Base-by-base conservation (phyloP, 2,329 filamentous ascomycete species). In the Sporothrix inflata region DNA sequence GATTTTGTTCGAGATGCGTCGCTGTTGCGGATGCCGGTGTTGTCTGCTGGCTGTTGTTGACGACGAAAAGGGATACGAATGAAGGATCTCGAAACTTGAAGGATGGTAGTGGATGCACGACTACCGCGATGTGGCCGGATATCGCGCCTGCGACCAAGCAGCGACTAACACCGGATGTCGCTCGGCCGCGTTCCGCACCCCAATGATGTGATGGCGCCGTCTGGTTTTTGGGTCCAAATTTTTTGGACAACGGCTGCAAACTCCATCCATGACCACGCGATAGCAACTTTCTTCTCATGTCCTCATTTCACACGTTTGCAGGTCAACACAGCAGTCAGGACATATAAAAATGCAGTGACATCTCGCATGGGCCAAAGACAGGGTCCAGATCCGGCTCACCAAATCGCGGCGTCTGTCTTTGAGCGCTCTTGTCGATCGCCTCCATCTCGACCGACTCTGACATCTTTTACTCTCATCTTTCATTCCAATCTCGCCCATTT, bases 101-200 rank as follows among this genome's bases (percentile, higher is more conserved):
- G 53, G 45, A 19, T 47, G 9, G 14, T 57, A 34, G 40, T 45
- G 60, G 38, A 9, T 11, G 45, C n/a, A 21, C 27, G 65, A 49
- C 45, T 53, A 2, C 65, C 65, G 27, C 16, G 14, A 24, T 38
- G 45, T 51, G 65, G 45, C 16, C 65, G 65, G 65, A 51, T 67
- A 14, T 67, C 65, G 65, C 65, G 19, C 30, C 19, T 14, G 30
- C 16, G 49, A 6, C 34, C 24, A n/a, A 24, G n/a, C 14, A 42
- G n/a, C 49, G 40, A 71, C 63, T 60, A 61, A 30, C 51, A 71
- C 38, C 70, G 70, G 70, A 71, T 49, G 49, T 67, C 70, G 70
- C 63, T n/a, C 21, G 49, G 40, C 49, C 60, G 47, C 40, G 5
- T 30, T 71, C 63, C 70, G 61, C 19, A 21, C 16, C 16, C 40